A percentile compares a stretch with the other conserved stretches of the same genome.
Evolutionary conservation across 306 rosid species (phyloP).

Genomic region (Quercus cerris): DNA sequence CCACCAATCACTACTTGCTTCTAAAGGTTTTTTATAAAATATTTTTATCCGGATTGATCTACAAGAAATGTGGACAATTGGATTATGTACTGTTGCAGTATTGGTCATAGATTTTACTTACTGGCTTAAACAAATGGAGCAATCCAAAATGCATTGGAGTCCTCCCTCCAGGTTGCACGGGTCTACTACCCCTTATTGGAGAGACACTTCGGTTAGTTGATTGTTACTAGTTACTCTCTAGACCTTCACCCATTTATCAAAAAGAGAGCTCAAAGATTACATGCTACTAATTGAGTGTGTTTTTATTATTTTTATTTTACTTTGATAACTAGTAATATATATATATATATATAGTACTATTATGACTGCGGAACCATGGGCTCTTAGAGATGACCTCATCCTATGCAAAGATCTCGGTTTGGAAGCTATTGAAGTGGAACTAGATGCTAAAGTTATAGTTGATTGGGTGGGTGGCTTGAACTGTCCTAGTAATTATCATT

Average conservation of each 20-base stretch:
- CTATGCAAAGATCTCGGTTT: too few species aligned
- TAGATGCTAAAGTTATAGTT: too few species aligned
- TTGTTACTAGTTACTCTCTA: constrained; percentile 31
- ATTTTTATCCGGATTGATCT: too few species aligned
- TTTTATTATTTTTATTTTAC: background rate
- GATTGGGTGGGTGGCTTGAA: too few species aligned
- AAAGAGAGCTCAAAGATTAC: constrained; percentile 28
- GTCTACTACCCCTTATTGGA: constrained; percentile 39
- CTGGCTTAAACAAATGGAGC: constrained; percentile 27
- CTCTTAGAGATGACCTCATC: too few species aligned
- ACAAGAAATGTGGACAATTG: constrained; percentile 13
- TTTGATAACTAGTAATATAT: too few species aligned
- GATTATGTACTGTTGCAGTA: background rate
- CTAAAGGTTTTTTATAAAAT: background rate
- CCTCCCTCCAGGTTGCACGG: constrained; percentile 46
- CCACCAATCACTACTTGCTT: too few species aligned
- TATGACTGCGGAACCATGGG: too few species aligned
- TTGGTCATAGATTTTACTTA: constrained; percentile 10
- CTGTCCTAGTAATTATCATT: too few species aligned
- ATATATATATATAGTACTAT: too few species aligned
- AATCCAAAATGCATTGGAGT: constrained; percentile 28
- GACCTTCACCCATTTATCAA: constrained; percentile 42
- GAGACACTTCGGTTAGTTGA: constrained; percentile 27
- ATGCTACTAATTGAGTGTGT: background rate
- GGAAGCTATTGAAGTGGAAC: too few species aligned